These are phyloP conservation scores for Nicotiana undulata DNA, from an alignment of 257 asterid genomes.

Conservation along the genomic window DNA sequence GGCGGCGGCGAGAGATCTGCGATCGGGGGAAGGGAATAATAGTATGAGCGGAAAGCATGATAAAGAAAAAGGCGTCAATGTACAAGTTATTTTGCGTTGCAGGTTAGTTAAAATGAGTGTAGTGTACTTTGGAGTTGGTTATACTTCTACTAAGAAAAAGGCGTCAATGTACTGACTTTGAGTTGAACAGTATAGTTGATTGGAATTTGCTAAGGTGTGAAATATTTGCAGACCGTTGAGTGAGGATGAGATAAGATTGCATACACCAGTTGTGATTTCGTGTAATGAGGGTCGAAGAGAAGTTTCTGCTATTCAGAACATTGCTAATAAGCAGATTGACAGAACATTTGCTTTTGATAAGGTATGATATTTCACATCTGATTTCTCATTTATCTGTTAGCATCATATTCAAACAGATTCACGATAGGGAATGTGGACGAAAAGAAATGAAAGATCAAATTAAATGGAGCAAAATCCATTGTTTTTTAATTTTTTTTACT, in stretches of 20 bases:
- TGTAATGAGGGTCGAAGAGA: slow-evolving; percentile 88
- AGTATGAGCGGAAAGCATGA: slow-evolving; percentile 61
- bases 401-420: not conserved
- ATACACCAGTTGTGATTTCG: slow-evolving; percentile 76
- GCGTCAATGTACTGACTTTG: not conserved
- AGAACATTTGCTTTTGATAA: slow-evolving; percentile 87
- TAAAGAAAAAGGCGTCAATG: slow-evolving; percentile 86
- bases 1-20: slow-evolving; percentile 60
- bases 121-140: not conserved
- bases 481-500: not conserved
- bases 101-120: slow-evolving; percentile 33
- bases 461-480: not conserved
- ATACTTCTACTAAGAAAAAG: no score
- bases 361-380: slow-evolving; percentile 29
- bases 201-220: not conserved
- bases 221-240: slow-evolving; percentile 59
- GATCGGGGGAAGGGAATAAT: slow-evolving; percentile 69
- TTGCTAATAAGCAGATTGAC: slow-evolving; percentile 98
- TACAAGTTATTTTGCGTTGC: slow-evolving; percentile 94
- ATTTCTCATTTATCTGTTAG: not conserved
- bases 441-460: not conserved
- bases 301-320: slow-evolving; percentile 87
- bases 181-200: not conserved
- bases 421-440: not conserved
- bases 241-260: slow-evolving; percentile 81